Base-by-base conservation (phyloP, 192 early-diverging fungal species). In the Umbelopsis isabellina region DNA sequence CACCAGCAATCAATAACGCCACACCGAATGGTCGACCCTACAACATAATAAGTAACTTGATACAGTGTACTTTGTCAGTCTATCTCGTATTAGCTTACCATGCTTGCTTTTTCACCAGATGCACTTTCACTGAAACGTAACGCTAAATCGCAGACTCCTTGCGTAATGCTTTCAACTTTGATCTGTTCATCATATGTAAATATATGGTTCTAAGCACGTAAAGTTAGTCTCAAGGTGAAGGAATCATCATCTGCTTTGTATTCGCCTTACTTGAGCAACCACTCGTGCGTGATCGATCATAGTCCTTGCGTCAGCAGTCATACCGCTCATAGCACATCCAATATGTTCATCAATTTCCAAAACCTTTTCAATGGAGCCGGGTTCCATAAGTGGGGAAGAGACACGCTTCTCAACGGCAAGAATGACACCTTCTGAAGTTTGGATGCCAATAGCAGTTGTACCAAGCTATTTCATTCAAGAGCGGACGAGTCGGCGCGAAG, bases 211-310 rank as follows among this genome's bases (percentile, higher is more conserved):
- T 93, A 82, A 51, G 2, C 27, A 20, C 46, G 23, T 25, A 67
- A 49, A 50, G 18, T 50, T 58, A 65, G 22, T 41, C 27, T 66
- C 16, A 18, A 44, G 30, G 0, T 46, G 30, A 4, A 51, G 21
- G 16, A 18, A 23, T 0, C 1, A 37, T 3, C 15, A 23, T 25
- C n/a, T 10, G 9, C 25, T 64, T 46, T 41, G 22, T 15, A 73
- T n/a, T 13, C n/a, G 20, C 50, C 16, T 52, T 82, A 94, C 93
- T 83, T 97, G 96, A 22, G 95, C 93, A 81, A 96, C 94, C 33
- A 97, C 88, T 41, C 98, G 87, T 0, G 98, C 97, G 75, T 98
- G 97, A 76, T 99, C 97, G 67, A 99, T 95, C 91, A 99, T 97
- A 41, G 96, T 99, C 67, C 97, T 86, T 33, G 95, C 92, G 76